Evolutionary conservation across 2,329 filamentous ascomycete species (phyloP), one percentile per base, ranked within the genome.

Genomic region (Epichloe typhina): DNA sequence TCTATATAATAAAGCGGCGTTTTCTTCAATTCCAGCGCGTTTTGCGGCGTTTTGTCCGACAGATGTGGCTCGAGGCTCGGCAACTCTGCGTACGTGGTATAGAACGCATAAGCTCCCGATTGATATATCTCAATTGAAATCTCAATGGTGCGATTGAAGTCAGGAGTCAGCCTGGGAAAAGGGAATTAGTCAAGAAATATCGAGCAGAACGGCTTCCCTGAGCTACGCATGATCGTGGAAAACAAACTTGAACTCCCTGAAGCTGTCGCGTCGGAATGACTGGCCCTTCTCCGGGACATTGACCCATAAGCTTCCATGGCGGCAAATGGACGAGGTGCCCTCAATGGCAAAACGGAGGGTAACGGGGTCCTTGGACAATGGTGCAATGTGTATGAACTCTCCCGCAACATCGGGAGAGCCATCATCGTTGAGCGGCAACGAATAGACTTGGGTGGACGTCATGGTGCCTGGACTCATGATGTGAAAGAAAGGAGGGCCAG

Each of bases 261-360:
- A 98, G 36, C 77, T 76, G 61, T 85, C 76, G 59, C 93, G 83
- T 56, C 81, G 77, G 64, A 97, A 98, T 42, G 81, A 71, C 47
- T 80, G 72, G 53, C 84, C 89, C 60, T 83, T 75, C 54, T 84
- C 79, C 7, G 93, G 93, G 54, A 97, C 86, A 67, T 98, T 98
- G 62, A 95, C 85, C 91, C 93, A 98, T 55, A 98, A 76, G 64
- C 87, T 96, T 53, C 94, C 93, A 69, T 95, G 77, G 58, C 89
- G 82, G 68, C 90, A 96, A 73, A 98, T 93, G 55, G 91, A 95
- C 64, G 91, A 95, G 52, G 88, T 91, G 55, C 93, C 90, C 68
- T 96, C 86, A 59, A 96, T 91, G 58, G 88, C 81, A 68, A 98
- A 95, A 53, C 91, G 84, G 52, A 96, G 74, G 49, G 79, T 79